Percentiles rank a stretch among this genome's conserved stretches.
phyloP scores from a whole-genome alignment of 768 basidiomycete genomes.

The Pilatotrama ljubarskyi region DNA sequence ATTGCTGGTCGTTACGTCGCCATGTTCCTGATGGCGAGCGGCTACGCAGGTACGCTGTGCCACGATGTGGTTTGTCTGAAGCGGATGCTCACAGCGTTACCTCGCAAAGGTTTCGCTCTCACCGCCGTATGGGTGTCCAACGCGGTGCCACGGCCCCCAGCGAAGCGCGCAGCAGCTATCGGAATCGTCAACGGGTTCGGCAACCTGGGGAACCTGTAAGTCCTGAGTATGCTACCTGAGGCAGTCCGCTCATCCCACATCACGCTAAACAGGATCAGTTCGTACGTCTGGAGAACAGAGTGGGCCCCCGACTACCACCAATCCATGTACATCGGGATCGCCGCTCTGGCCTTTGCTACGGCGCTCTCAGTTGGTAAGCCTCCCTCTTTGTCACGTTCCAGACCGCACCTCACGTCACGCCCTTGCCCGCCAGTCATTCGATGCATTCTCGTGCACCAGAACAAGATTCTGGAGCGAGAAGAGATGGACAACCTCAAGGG shows the following conservation, averaged over 20 bases:
- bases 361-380: slow-evolving; percentile 36
- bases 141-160: slow-evolving; percentile 58
- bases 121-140: slow-evolving; percentile 66
- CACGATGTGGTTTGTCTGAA: not conserved
- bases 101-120: slow-evolving; percentile 37
- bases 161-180: slow-evolving; percentile 56
- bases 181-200: slow-evolving; percentile 64
- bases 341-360: slow-evolving; percentile 34
- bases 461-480: slow-evolving; percentile 49
- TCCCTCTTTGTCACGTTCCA: not conserved
- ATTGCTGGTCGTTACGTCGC: slow-evolving; percentile 59
- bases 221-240: too few species aligned
- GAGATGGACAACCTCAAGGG: slow-evolving; percentile 46
- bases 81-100: not conserved
- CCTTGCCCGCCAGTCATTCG: slow-evolving; percentile 40
- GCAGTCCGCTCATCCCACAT: too few species aligned
- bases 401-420: not conserved
- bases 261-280: slow-evolving; percentile 46
- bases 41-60: slow-evolving; percentile 42
- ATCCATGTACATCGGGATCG: slow-evolving; percentile 54
- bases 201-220: slow-evolving; percentile 56
- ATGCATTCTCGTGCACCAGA: slow-evolving; percentile 47
- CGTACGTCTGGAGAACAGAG: slow-evolving; percentile 59
- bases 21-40: slow-evolving; percentile 63
- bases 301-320: slow-evolving; percentile 66